These are phyloP conservation scores for Arabidopsis arenosa DNA, from an alignment of 345 rosid species.

Conservation along the genomic window DNA sequence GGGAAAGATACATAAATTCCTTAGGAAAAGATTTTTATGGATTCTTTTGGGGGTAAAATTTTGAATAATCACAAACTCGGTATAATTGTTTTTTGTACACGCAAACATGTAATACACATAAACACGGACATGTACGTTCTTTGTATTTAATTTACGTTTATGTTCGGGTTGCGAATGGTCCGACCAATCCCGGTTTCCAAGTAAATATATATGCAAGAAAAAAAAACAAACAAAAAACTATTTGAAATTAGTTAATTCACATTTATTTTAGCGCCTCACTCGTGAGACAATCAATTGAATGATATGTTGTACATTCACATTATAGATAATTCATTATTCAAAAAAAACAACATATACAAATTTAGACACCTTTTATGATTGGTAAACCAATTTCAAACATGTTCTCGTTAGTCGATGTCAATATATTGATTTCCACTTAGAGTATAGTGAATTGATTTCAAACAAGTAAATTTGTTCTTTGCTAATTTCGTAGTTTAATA, in stretches of 20 bases:
- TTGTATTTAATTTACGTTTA: constrained; percentile 29
- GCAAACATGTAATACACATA: constrained; percentile 33
- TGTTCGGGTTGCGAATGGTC: constrained; percentile 39
- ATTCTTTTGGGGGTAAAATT: constrained; percentile 17
- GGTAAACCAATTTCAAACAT: constrained; percentile 8
- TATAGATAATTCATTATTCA: constrained; percentile 16
- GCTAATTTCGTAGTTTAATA: not conserved
- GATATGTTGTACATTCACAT: constrained; percentile 33
- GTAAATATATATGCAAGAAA: not conserved
- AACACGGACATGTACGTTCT: constrained; percentile 38
- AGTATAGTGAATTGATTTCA: not conserved
- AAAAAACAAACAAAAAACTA: not conserved
- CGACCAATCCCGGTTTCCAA: constrained; percentile 44
- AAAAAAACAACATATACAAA: not conserved
- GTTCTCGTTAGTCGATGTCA: not conserved
- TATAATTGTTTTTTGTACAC: constrained; percentile 37
- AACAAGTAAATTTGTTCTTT: not conserved
- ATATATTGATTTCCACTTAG: not conserved
- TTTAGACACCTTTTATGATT: not conserved
- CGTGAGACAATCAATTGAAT: constrained; percentile 44
- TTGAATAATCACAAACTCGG: constrained; percentile 33
- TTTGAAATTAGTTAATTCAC: constrained; percentile 30
- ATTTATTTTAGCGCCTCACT: constrained; percentile 42
- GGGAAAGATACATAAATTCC: constrained; percentile 40
- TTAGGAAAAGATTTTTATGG: constrained; percentile 22